A percentile compares a stretch with the other conserved stretches of the same genome.
These are phyloP conservation scores for Boletus smithii DNA, from an alignment of 1,284 basidiomycete species.

Conservation along the genomic window DNA sequence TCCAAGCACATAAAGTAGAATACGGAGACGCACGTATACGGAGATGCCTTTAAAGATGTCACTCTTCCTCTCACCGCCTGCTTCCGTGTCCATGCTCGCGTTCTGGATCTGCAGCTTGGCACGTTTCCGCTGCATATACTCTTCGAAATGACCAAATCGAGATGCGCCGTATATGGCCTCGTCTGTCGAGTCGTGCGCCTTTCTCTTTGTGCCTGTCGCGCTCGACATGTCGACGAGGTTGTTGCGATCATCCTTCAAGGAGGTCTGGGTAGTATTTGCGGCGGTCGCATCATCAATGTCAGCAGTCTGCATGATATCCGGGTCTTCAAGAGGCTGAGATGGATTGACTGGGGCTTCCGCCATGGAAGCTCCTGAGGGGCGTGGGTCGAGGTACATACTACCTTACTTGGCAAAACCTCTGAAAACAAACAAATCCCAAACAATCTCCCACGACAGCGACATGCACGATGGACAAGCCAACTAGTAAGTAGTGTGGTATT, in stretches of 20 bases:
- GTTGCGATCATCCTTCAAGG: conserved; percentile 7
- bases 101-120: conserved; percentile 90
- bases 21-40: conserved; percentile 81
- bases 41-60: conserved; percentile 69
- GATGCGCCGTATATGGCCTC: conserved; percentile 68
- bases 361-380: too few relatives aligned
- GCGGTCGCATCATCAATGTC: neutral
- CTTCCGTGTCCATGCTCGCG: conserved; percentile 46
- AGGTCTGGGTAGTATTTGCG: neutral
- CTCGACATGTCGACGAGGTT: neutral
- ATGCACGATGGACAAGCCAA: too few relatives aligned
- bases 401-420: too few relatives aligned
- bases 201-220: conserved; percentile 19
- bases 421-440: conserved; percentile 13
- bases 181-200: conserved; percentile 19
- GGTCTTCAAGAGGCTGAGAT: conserved; percentile 8
- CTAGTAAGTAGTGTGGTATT: neutral
- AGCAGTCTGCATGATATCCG: conserved; percentile 7
- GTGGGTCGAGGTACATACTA: too few relatives aligned
- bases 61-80: conserved; percentile 32
- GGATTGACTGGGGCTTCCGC: neutral
- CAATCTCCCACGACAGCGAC: conserved; percentile 4
- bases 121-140: conserved; percentile 89
- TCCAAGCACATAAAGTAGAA: too few relatives aligned
- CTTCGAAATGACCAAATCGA: conserved; percentile 78